These are phyloP conservation scores for Emydomyces testavorans DNA, from an alignment of 2,329 filamentous ascomycete species.

Conservation along the genomic window DNA sequence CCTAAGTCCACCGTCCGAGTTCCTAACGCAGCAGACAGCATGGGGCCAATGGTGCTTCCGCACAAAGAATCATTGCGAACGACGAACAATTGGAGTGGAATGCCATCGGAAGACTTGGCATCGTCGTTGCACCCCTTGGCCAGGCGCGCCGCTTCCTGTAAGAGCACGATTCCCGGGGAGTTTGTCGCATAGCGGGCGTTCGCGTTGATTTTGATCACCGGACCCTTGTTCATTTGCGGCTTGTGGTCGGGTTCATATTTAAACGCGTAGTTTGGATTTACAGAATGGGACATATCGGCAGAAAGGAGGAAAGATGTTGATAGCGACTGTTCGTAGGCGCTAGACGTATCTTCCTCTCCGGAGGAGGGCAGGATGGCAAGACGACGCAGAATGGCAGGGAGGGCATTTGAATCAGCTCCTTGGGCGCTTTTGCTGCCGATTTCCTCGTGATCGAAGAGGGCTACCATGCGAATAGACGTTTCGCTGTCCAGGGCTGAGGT, in stretches of 20 bases:
- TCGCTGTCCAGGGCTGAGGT: slow-evolving; percentile 60
- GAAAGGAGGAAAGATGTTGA: slow-evolving; percentile 86
- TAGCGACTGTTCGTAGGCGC: slow-evolving; percentile 86
- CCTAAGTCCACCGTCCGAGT: slow-evolving; percentile 83
- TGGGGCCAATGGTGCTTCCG: slow-evolving; percentile 95
- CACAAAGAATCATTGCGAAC: slow-evolving; percentile 91
- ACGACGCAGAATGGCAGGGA: slow-evolving; percentile 76
- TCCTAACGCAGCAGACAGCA: slow-evolving; percentile 77
- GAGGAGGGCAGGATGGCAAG: slow-evolving; percentile 65
- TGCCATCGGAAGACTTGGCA: slow-evolving; percentile 45
- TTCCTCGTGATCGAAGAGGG: slow-evolving; percentile 96
- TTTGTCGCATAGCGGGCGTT: slow-evolving; percentile 97
- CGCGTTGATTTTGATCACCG: slow-evolving; percentile 95
- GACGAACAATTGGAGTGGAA: slow-evolving; percentile 86
- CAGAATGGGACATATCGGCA: slow-evolving; percentile 93
- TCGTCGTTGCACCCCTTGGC: slow-evolving; percentile 37
- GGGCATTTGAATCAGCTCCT: slow-evolving; percentile 81
- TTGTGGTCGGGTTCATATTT: slow-evolving; percentile 90
- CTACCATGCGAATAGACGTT: slow-evolving; percentile 73
- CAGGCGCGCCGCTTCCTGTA: slow-evolving; percentile 68
- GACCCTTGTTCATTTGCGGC: slow-evolving; percentile 91
- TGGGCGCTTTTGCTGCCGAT: slow-evolving; percentile 88
- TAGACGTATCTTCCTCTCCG: slow-evolving; percentile 48
- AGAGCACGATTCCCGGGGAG: slow-evolving; percentile 80
- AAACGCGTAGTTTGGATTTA: slow-evolving; percentile 84